These are phyloP conservation scores for Xylariaceae sp. DNA, from an alignment of 2,329 filamentous ascomycete species.

Conservation along the genomic window DNA sequence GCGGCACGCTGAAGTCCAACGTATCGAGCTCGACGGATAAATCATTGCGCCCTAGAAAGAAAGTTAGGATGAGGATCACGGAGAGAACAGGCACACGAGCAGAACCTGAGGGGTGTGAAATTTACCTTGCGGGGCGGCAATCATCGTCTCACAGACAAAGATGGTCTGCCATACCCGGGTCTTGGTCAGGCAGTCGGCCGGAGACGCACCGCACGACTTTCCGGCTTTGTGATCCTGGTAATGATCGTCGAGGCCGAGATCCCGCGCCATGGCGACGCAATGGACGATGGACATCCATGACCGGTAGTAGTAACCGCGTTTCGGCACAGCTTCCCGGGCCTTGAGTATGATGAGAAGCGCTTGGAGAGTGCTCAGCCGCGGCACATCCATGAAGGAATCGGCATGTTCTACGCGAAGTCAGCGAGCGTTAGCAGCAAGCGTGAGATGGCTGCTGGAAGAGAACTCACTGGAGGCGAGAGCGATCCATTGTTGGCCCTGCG, in stretches of 20 bases:
- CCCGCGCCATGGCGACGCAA: slow-evolving; percentile 87
- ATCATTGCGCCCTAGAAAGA: slow-evolving; percentile 71
- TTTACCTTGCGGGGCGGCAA: slow-evolving; percentile 85
- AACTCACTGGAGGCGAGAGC: slow-evolving; percentile 73
- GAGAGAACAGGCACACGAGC: too few relatives aligned
- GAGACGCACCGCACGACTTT: slow-evolving; percentile 60
- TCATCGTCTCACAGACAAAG: slow-evolving; percentile 83
- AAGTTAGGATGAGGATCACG: too few relatives aligned
- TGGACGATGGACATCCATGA: slow-evolving; percentile 96
- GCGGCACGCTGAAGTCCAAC: slow-evolving; percentile 66
- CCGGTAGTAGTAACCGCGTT: slow-evolving; percentile 90
- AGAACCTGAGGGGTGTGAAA: neutral
- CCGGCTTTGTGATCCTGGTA: slow-evolving; percentile 70
- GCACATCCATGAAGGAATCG: slow-evolving; percentile 88
- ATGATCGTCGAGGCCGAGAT: slow-evolving; percentile 85
- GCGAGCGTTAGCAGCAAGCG: slow-evolving; percentile 5
- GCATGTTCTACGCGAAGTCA: slow-evolving; percentile 61
- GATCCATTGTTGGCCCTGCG: slow-evolving; percentile 87
- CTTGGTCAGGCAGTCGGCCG: slow-evolving; percentile 74
- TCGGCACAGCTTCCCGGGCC: slow-evolving; percentile 84
- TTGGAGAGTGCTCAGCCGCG: slow-evolving; percentile 85
- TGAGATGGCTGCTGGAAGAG: neutral
- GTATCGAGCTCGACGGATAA: slow-evolving; percentile 69
- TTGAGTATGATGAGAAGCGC: slow-evolving; percentile 83
- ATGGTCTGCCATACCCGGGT: slow-evolving; percentile 87